Conservation (phyloP, 805 yeast species). For the Clavispora asparagi region DNA sequence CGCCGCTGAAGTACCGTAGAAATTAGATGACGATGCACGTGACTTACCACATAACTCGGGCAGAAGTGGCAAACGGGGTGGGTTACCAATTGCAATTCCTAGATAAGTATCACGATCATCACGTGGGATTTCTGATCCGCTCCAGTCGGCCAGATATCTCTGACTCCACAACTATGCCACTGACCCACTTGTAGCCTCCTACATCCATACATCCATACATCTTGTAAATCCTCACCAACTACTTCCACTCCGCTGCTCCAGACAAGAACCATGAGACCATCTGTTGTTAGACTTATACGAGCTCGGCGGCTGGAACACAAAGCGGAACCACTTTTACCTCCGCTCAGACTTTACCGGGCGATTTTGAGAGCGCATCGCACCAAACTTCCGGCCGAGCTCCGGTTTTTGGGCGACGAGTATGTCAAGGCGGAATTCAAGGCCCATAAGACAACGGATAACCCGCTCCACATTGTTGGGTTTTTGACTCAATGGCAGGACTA, state of each 20-base stretch:
- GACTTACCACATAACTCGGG: no score
- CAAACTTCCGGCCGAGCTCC: slow-evolving; percentile 60
- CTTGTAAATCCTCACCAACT: not conserved
- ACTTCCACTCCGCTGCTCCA: not conserved
- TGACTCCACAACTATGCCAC: no score
- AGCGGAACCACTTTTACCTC: slow-evolving; percentile 62
- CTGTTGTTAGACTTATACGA: slow-evolving; percentile 29
- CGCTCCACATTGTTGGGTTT: slow-evolving; percentile 90
- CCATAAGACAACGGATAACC: slow-evolving; percentile 78
- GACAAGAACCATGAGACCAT: slow-evolving; percentile 30
- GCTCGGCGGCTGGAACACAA: slow-evolving; percentile 38
- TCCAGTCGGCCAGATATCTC: no score
- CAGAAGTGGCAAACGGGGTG: no score
- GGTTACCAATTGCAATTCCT: no score
- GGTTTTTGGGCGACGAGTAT: slow-evolving; percentile 83
- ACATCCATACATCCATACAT: not conserved
- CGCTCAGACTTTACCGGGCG: slow-evolving; percentile 71
- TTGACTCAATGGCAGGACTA: slow-evolving; percentile 93
- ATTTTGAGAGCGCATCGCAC: slow-evolving; percentile 71
- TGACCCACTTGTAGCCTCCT: no score
- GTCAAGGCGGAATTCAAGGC: slow-evolving; percentile 86
- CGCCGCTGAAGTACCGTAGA: not conserved
- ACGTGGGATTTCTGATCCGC: no score
- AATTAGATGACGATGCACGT: no score
- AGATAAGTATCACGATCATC: no score